Conservation (phyloP, 2,329 filamentous ascomycete species). For the Phaeophleospora eucalypticola region DNA sequence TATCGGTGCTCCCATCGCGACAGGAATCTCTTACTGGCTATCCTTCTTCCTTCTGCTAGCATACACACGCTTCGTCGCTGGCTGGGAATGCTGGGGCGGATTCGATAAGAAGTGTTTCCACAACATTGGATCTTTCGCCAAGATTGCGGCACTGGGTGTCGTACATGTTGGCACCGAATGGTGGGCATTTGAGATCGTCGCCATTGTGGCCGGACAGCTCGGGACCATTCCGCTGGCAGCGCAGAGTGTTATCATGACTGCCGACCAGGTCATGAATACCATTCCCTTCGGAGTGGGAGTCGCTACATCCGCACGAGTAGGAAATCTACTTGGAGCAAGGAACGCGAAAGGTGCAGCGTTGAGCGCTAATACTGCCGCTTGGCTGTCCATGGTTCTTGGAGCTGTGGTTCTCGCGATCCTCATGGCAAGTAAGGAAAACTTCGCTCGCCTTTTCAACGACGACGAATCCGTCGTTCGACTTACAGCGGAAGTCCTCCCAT, state of each 20-base stretch:
- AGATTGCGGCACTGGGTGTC: slow-evolving; percentile 70
- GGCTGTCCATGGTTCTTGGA: slow-evolving; percentile 68
- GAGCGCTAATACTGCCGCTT: slow-evolving; percentile 70
- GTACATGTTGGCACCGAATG: slow-evolving; percentile 83
- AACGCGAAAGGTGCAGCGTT: slow-evolving; percentile 63
- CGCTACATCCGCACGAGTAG: slow-evolving; percentile 70
- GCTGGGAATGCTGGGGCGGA: slow-evolving; percentile 74
- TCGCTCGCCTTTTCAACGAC: slow-evolving; percentile 77
- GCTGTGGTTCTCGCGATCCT: slow-evolving; percentile 62
- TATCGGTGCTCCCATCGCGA: slow-evolving; percentile 75
- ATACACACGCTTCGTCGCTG: slow-evolving; percentile 67
- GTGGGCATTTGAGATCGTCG: slow-evolving; percentile 93
- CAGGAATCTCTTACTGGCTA: slow-evolving; percentile 79
- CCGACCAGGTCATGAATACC: slow-evolving; percentile 58
- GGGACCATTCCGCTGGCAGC: slow-evolving; percentile 76
- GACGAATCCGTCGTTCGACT: slow-evolving; percentile 67
- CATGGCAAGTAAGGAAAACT: slow-evolving; percentile 66
- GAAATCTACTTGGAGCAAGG: slow-evolving; percentile 71
- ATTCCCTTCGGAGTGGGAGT: slow-evolving; percentile 85
- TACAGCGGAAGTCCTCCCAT: slow-evolving; percentile 75
- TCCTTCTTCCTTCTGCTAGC: slow-evolving; percentile 72
- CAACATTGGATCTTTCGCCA: slow-evolving; percentile 67
- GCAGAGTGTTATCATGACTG: slow-evolving; percentile 69
- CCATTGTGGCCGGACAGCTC: slow-evolving; percentile 72
- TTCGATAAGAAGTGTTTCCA: slow-evolving; percentile 60